Percentiles rank a stretch among this genome's conserved stretches.
These are phyloP conservation scores for Pelargonium cotyledonis DNA, from an alignment of 441 rosid genomes.

Conservation along the genomic window DNA sequence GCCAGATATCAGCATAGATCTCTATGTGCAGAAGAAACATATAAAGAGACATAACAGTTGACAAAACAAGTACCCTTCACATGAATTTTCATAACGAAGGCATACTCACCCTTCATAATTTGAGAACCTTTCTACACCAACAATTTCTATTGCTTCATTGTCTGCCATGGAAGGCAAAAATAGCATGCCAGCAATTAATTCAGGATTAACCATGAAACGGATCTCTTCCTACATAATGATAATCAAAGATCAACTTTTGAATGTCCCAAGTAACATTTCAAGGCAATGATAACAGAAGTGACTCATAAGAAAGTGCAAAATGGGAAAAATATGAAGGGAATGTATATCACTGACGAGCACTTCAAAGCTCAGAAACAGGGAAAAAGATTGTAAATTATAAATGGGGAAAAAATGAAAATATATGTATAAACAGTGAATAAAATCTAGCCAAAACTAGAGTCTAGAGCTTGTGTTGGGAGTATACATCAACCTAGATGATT, in stretches of 20 bases:
- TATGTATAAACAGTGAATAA: background rate
- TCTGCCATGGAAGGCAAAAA: conserved; percentile 85
- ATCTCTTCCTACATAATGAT: conserved; percentile 72
- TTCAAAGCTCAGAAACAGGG: background rate
- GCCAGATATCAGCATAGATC: background rate
- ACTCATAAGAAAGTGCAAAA: conserved; percentile 14
- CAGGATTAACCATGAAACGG: conserved; percentile 93
- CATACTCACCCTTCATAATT: conserved; percentile 67
- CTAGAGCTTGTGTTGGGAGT: no score
- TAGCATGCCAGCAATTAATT: conserved; percentile 83
- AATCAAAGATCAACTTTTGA: conserved; percentile 9
- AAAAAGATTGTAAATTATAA: background rate
- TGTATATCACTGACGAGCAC: background rate
- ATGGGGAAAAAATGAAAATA: background rate
- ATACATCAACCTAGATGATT: no score
- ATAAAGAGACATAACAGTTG: background rate
- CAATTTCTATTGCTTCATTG: conserved; percentile 80
- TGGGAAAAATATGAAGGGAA: background rate
- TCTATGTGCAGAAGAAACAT: background rate
- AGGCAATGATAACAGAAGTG: conserved; percentile 6
- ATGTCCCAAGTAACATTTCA: background rate
- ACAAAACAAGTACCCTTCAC: background rate
- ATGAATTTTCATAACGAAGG: background rate
- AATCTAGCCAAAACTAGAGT: no score
- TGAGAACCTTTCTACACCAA: conserved; percentile 81